Evolutionary conservation across 176 grass and related monocot genomes (phyloP), one percentile per base, ranked within the genome.

Genomic region (Themeda triandra): DNA sequence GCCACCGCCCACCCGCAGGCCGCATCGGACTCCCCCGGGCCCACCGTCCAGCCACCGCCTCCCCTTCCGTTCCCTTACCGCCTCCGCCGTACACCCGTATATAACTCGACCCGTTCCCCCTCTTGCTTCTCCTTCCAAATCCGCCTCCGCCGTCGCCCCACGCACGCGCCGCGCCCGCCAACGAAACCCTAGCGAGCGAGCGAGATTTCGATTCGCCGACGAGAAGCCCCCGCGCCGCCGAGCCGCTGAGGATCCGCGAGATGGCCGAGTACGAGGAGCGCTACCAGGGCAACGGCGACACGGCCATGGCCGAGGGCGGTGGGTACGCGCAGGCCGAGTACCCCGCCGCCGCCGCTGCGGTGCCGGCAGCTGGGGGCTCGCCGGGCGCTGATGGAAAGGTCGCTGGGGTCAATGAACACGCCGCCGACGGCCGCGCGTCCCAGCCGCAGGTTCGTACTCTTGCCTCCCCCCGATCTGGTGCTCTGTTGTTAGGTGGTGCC

Each of bases 361-460:
- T n/a, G n/a, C n/a, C n/a, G n/a, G n/a, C n/a, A n/a, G n/a, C n/a
- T n/a, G 88, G 63, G 0, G 82, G 75, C 0, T 85, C 70, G 30
- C 92, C 96, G 15, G 87, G 87, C 21, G 83, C 82, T 18, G 62
- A 12, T 2, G 24, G 81, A 40, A 95, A 88, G 84, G 58, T 82
- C 39, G 37, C 89, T 14, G 93, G 89, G 23, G 87, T 91, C 85
- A 90, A 90, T 13, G 85, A 93, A 64, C 76, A 81, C 15, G 76
- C 80, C 58, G 91, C 80, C 58, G 91, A 93, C 59, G 88, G 88
- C 35, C 88, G 89, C 70, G 85, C 93, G 23, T n/a, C 64, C 19
- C 78, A 36, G 64, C 31, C 30, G 15, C 93, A 95, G 87, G 96
- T 98, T 15, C 27, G 54, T 73, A 1, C 42, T 27, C 30, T 0